Conservation (phyloP, 306 rosid genomes). For the Malus asiatica region DNA sequence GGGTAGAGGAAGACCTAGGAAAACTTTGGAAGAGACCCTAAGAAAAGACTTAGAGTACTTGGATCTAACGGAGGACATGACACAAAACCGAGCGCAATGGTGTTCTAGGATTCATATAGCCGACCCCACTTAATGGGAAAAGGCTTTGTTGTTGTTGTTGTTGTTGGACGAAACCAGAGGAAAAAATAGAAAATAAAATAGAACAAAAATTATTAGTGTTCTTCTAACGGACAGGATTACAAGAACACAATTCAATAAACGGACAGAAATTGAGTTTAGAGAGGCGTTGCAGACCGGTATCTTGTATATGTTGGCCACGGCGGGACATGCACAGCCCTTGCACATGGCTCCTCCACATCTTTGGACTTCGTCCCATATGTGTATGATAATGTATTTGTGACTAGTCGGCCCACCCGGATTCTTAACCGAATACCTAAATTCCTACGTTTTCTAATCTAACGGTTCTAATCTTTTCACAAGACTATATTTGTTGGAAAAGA, state of each 20-base stretch:
- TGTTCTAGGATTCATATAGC: no score
- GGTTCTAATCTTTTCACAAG: background rate
- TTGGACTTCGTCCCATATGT: conserved; percentile 12
- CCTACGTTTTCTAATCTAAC: background rate
- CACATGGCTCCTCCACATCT: conserved; percentile 11
- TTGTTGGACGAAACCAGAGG: background rate
- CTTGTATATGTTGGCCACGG: background rate
- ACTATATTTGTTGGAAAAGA: background rate
- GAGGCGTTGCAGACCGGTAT: conserved; percentile 1
- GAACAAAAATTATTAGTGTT: no score
- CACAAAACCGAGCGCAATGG: no score
- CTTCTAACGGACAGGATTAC: background rate
- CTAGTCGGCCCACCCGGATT: background rate
- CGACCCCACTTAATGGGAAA: no score
- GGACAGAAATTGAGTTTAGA: conserved; percentile 3
- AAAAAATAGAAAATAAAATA: no score
- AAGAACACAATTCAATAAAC: background rate
- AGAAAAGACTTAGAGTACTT: no score
- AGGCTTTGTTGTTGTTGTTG: no score
- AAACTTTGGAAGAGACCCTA: no score
- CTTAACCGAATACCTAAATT: no score
- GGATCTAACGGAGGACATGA: no score
- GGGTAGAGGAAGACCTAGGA: no score
- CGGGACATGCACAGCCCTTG: conserved; percentile 18
- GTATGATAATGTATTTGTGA: no score